These are phyloP conservation scores for Smittium culicis DNA, from an alignment of 371 early-diverging fungal species.

Conservation along the genomic window DNA sequence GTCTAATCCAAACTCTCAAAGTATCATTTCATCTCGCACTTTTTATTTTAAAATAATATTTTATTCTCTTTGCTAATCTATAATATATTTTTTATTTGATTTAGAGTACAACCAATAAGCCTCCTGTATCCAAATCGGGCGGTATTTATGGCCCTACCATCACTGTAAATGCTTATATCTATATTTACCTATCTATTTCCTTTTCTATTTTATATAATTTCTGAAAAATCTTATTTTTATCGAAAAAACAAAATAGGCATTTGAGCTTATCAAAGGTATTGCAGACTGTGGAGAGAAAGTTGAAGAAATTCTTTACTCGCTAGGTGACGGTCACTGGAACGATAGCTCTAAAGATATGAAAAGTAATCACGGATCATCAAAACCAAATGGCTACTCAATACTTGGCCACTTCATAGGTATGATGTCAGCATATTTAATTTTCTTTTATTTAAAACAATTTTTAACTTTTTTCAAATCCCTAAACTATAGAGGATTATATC, in stretches of 20 bases:
- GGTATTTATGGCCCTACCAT: constrained; percentile 27
- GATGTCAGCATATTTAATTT: too few species aligned
- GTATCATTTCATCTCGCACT: not conserved
- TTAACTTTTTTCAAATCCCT: not conserved
- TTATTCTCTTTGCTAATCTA: not conserved
- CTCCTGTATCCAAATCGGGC: constrained; percentile 25
- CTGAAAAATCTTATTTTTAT: too few species aligned
- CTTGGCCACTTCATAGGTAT: constrained; percentile 25
- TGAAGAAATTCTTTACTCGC: constrained; percentile 22
- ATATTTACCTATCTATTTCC: too few species aligned
- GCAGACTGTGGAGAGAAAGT: constrained; percentile 27
- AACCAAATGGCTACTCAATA: constrained; percentile 28
- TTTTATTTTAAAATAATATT: too few species aligned
- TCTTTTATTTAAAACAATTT: too few species aligned
- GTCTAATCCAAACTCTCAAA: constrained; percentile 17
- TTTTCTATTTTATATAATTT: too few species aligned
- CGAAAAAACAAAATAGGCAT: not conserved
- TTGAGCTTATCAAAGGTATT: constrained; percentile 15
- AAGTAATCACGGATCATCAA: constrained; percentile 20
- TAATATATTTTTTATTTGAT: not conserved
- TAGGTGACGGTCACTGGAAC: constrained; percentile 34
- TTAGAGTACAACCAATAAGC: constrained; percentile 22
- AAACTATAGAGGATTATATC: constrained; percentile 19
- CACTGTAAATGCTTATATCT: too few species aligned
- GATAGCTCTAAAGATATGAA: constrained; percentile 15